These are phyloP conservation scores for Manihot esculenta DNA, from an alignment of 441 rosid species.

Conservation along the genomic window DNA sequence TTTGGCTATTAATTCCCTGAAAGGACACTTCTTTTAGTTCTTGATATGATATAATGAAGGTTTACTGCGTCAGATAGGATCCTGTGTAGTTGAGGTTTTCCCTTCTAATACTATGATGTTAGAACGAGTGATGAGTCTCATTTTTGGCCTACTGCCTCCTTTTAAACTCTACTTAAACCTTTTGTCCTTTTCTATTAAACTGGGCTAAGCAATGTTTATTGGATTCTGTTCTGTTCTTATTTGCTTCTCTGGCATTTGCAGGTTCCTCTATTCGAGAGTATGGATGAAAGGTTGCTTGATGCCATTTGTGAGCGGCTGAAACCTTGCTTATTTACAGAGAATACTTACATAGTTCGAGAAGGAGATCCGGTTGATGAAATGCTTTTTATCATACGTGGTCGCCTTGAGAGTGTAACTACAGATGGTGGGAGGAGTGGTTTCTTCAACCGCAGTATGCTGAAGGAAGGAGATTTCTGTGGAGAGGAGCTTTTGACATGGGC, in stretches of 20 bases:
- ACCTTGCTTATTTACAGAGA: conserved; percentile 84
- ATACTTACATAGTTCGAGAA: conserved; percentile 79
- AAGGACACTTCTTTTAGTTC: neutral
- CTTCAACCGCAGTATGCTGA: conserved; percentile 73
- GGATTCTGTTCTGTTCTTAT: neutral
- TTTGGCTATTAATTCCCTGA: neutral
- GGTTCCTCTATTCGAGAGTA: conserved; percentile 89
- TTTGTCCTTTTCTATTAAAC: neutral
- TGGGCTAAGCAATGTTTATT: neutral
- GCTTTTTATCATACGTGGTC: conserved; percentile 95
- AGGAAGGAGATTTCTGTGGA: conserved; percentile 91
- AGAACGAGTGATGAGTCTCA: neutral
- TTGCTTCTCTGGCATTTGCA: conserved; percentile 28
- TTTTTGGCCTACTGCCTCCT: neutral
- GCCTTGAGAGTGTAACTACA: conserved; percentile 91
- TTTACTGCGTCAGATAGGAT: neutral
- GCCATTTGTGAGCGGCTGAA: conserved; percentile 93
- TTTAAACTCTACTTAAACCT: neutral
- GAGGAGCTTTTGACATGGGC: conserved; percentile 99
- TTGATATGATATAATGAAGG: neutral
- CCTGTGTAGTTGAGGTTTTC: neutral
- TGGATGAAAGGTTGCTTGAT: conserved; percentile 93
- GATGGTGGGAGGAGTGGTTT: conserved; percentile 98
- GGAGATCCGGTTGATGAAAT: conserved; percentile 98
- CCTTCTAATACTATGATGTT: neutral